Conservation (phyloP, 31 red algal species). For the Porphyra umbilicalis region DNA sequence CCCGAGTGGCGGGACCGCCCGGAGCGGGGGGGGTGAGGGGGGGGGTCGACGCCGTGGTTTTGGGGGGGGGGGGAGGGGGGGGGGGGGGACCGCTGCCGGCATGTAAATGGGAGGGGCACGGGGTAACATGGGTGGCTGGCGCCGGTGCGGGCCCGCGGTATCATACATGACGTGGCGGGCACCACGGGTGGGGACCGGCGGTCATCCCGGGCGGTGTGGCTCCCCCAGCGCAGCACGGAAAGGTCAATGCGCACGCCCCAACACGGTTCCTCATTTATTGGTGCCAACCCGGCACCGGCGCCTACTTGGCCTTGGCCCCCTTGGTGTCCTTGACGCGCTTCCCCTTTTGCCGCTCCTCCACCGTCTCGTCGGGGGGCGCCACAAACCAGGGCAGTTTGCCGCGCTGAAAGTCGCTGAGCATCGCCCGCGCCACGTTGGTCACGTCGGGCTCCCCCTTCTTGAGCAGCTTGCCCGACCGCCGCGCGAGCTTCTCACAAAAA, state of each 20-base stretch:
- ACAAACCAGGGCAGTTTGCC: conserved; percentile 91
- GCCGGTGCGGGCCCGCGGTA: too few relatives aligned
- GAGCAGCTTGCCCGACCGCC: conserved; percentile 68
- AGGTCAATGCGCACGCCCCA: too few relatives aligned
- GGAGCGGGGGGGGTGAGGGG: not conserved
- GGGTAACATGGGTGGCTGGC: too few relatives aligned
- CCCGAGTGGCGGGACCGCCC: not conserved
- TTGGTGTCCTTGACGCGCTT: not conserved
- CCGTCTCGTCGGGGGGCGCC: conserved; percentile 39
- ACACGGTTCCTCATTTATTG: too few relatives aligned
- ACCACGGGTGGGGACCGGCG: too few relatives aligned
- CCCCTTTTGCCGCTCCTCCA: conserved; percentile 4
- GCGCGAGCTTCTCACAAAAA: conserved; percentile 71
- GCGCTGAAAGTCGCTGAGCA: conserved; percentile 84
- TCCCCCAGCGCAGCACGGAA: too few relatives aligned
- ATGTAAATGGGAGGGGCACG: too few relatives aligned
- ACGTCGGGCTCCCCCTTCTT: conserved; percentile 79
- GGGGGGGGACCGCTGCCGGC: not conserved
- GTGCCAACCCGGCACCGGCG: not conserved
- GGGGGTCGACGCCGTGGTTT: too few relatives aligned
- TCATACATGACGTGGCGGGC: too few relatives aligned
- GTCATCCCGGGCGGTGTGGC: too few relatives aligned
- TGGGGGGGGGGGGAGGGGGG: not conserved
- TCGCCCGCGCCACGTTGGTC: conserved; percentile 58
- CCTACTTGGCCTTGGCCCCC: not conserved